phyloP scores from a whole-genome alignment of 2,329 filamentous ascomycete species.

The Colletotrichum shisoi region DNA sequence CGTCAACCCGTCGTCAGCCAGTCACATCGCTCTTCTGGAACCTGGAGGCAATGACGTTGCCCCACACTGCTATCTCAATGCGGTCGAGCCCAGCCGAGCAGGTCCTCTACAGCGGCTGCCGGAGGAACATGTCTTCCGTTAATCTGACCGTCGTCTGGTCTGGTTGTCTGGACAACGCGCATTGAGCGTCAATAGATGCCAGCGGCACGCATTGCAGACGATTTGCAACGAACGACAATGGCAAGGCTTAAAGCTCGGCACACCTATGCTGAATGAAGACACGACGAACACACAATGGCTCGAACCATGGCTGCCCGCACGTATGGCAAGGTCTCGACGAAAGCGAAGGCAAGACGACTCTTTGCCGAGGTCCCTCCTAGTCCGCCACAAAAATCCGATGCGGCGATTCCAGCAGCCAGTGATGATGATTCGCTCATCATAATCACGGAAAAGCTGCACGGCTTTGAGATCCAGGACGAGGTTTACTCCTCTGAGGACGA shows the following conservation, averaged over 20 bases:
- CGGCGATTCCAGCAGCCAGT: constrained; percentile 14
- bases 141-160: not conserved
- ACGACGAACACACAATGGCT: constrained; percentile 52
- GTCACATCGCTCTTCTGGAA: constrained; percentile 36
- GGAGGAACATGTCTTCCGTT: constrained; percentile 22
- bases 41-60: constrained; percentile 31
- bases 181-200: constrained; percentile 31
- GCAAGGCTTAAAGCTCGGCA: not conserved
- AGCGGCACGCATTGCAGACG: constrained; percentile 20
- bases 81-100: constrained; percentile 29
- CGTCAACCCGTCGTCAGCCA: constrained; percentile 36
- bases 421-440: constrained; percentile 43
- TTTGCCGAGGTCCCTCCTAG: constrained; percentile 63
- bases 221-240: not conserved
- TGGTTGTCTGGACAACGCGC: constrained; percentile 29
- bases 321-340: constrained; percentile 61
- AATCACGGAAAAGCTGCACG: constrained; percentile 49
- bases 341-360: constrained; percentile 57
- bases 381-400: constrained; percentile 51
- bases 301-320: constrained; percentile 54
- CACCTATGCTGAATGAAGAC: not conserved
- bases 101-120: constrained; percentile 10
- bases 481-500: constrained; percentile 37
- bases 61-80: constrained; percentile 23
- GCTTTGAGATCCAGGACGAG: constrained; percentile 44